A percentile compares a stretch with the other conserved stretches of the same genome.
Evolutionary conservation across 179 eudicot species (phyloP).

Genomic region (Silene noctiflora): DNA sequence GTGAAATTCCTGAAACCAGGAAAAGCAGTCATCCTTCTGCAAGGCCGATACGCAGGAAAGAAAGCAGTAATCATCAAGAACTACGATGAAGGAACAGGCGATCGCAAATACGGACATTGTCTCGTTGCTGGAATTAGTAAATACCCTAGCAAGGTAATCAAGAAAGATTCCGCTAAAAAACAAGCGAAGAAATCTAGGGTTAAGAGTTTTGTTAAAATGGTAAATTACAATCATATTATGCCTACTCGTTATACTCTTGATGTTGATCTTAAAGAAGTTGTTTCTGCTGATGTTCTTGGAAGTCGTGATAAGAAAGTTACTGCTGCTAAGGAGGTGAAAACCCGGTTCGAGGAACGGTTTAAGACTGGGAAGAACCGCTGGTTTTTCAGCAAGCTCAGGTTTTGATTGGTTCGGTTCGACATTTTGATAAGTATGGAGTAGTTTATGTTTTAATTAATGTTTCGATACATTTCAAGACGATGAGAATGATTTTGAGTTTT

Average conservation of each 20-base stretch:
- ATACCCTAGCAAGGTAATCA: constrained; percentile 33
- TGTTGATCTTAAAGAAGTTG: constrained; percentile 30
- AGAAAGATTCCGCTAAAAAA: constrained; percentile 34
- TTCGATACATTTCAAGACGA: no score
- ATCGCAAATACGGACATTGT: constrained; percentile 28
- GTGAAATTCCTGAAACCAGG: constrained; percentile 34
- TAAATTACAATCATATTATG: constrained; percentile 37
- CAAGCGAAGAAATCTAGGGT: constrained; percentile 34
- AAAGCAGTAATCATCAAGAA: constrained; percentile 30
- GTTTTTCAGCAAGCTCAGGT: constrained; percentile 38
- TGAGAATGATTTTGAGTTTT: no score
- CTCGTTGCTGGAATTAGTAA: constrained; percentile 31
- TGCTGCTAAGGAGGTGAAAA: constrained; percentile 35
- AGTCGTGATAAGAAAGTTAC: constrained; percentile 30
- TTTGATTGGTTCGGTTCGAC: constrained; percentile 2
- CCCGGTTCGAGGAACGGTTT: constrained; percentile 33
- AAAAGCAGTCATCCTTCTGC: constrained; percentile 32
- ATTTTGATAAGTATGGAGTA: no score
- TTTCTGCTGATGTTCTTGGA: constrained; percentile 14
- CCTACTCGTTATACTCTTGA: constrained; percentile 34
- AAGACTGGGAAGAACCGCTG: constrained; percentile 35
- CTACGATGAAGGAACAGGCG: constrained; percentile 30
- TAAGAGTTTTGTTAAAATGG: constrained; percentile 28
- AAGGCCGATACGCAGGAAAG: constrained; percentile 33
- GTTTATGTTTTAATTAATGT: no score